Evolutionary conservation across 2,329 filamentous ascomycete species (phyloP).

Genomic region (Alternaria infectoria): DNA sequence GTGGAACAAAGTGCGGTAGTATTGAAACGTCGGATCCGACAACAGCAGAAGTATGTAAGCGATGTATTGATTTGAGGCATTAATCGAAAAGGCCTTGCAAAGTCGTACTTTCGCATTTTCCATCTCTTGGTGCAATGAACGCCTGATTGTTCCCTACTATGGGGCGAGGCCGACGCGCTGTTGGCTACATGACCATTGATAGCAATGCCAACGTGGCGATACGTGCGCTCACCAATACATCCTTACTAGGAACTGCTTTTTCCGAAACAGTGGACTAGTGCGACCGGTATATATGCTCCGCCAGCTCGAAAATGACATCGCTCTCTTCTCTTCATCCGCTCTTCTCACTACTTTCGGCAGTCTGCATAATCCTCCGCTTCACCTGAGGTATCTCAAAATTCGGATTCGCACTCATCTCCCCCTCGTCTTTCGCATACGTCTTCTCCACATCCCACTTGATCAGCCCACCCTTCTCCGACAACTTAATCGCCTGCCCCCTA

Average conservation of each 20-base stretch:
- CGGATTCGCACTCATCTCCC: conserved; percentile 24
- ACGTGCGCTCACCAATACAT: too few relatives aligned
- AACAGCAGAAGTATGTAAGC: not conserved
- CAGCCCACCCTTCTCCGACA: conserved; percentile 27
- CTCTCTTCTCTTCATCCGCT: not conserved
- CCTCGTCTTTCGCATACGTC: conserved; percentile 17
- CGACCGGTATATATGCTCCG: too few relatives aligned
- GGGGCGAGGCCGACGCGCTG: not conserved
- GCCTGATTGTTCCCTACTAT: not conserved
- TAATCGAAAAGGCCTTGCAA: not conserved
- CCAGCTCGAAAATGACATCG: too few relatives aligned
- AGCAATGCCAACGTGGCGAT: too few relatives aligned
- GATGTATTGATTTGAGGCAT: not conserved
- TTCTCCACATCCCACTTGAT: conserved; percentile 26
- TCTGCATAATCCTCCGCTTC: not conserved
- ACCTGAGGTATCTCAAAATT: conserved; percentile 18
- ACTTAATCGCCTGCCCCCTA: conserved; percentile 25
- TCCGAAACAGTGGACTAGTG: too few relatives aligned
- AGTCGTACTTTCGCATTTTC: not conserved
- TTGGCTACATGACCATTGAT: too few relatives aligned
- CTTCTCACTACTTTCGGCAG: not conserved
- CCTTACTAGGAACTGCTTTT: too few relatives aligned
- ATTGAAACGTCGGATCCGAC: too few relatives aligned
- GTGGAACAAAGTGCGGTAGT: not conserved
- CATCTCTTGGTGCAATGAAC: not conserved